phyloP scores from a whole-genome alignment of 2,329 filamentous ascomycete species.

The Fusarium palustre region DNA sequence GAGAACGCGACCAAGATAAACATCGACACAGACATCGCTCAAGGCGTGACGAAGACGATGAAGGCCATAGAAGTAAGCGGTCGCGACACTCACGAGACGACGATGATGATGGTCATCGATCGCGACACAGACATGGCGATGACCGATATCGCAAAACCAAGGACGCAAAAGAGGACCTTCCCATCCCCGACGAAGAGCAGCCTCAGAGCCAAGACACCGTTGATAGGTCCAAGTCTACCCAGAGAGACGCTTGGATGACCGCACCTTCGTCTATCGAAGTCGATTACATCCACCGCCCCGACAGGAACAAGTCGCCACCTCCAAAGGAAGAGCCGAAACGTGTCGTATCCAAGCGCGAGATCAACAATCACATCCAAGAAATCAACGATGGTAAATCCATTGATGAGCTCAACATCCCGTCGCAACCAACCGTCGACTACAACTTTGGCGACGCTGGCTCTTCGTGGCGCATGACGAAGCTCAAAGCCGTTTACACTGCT shows the following conservation, averaged over 20 bases:
- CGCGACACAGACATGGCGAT: slow-evolving; percentile 49
- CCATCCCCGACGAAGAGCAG: slow-evolving; percentile 64
- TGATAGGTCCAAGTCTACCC: slow-evolving; percentile 54
- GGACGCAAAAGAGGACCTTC: slow-evolving; percentile 64
- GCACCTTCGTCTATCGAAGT: slow-evolving; percentile 80
- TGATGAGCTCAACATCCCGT: slow-evolving; percentile 53
- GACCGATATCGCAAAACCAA: slow-evolving; percentile 54
- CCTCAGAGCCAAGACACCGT: slow-evolving; percentile 45
- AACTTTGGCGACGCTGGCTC: slow-evolving; percentile 90
- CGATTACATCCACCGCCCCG: slow-evolving; percentile 78
- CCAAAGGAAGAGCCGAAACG: slow-evolving; percentile 72
- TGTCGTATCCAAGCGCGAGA: slow-evolving; percentile 81
- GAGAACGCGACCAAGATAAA: slow-evolving; percentile 38
- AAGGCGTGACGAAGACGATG: slow-evolving; percentile 48
- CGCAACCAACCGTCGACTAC: slow-evolving; percentile 74
- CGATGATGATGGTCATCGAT: slow-evolving; percentile 59
- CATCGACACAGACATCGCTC: slow-evolving; percentile 35
- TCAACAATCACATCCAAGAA: slow-evolving; percentile 75
- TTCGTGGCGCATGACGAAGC: slow-evolving; percentile 95
- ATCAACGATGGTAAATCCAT: slow-evolving; percentile 64
- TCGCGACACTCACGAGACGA: slow-evolving; percentile 52
- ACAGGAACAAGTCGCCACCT: slow-evolving; percentile 66
- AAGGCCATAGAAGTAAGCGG: slow-evolving; percentile 48
- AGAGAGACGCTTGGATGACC: slow-evolving; percentile 95
- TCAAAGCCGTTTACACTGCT: slow-evolving; percentile 84